Conservation (phyloP, 2,329 filamentous ascomycete genomes). For the Xylariales sp. region DNA sequence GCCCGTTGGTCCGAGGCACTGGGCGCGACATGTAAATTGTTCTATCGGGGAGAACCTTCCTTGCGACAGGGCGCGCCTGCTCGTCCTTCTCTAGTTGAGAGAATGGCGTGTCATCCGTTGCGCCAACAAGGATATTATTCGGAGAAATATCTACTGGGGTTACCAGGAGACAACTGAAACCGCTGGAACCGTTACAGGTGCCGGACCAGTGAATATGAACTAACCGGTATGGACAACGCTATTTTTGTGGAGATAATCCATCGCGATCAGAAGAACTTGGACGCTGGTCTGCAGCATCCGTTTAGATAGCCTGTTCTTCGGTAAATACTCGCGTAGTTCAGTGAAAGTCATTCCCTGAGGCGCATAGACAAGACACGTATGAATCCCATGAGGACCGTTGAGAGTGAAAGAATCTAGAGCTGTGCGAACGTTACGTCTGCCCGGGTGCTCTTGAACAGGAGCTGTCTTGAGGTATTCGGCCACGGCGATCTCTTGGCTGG, state of each 20-base stretch:
- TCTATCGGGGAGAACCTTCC: slow-evolving; percentile 22
- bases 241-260: slow-evolving; percentile 15
- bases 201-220: no score
- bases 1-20: slow-evolving; percentile 17
- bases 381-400: slow-evolving; percentile 12
- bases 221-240: slow-evolving; percentile 15
- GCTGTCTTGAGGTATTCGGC: slow-evolving; percentile 12
- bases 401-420: slow-evolving; percentile 11
- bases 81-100: slow-evolving; percentile 10
- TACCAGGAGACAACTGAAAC: no score
- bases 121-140: slow-evolving; percentile 22
- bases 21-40: slow-evolving; percentile 21
- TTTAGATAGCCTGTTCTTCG: slow-evolving; percentile 16
- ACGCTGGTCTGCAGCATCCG: slow-evolving; percentile 17
- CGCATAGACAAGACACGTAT: slow-evolving; percentile 16
- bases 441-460: slow-evolving; percentile 11
- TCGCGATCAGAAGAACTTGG: slow-evolving; percentile 11
- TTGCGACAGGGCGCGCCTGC: slow-evolving; percentile 13
- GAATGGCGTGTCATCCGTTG: slow-evolving; percentile 10
- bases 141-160: slow-evolving; percentile 19
- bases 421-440: slow-evolving; percentile 9
- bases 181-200: no score
- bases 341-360: slow-evolving; percentile 14
- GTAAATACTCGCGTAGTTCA: slow-evolving; percentile 16
- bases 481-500: slow-evolving; percentile 15